Percentiles rank a stretch among this genome's conserved stretches.
phyloP scores from a whole-genome alignment of 306 rosid genomes.

The Corylus avellana region DNA sequence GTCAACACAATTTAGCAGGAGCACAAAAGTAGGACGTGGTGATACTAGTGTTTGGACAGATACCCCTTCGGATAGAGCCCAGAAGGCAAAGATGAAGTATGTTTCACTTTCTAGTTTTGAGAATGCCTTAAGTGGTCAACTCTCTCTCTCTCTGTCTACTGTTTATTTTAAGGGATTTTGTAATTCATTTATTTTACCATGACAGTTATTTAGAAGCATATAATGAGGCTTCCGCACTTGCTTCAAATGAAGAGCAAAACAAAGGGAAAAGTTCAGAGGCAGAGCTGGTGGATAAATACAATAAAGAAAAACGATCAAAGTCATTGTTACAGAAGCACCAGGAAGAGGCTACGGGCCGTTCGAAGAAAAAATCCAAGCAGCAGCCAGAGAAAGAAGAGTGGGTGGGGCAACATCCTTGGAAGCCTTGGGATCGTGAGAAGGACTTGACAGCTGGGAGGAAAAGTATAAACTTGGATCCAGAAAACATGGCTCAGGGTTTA shows the following conservation, averaged over 20 bases:
- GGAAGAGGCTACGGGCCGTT: constrained; percentile 48
- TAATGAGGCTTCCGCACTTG: constrained; percentile 73
- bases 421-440: constrained; percentile 97
- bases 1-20: constrained; percentile 63
- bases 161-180: constrained; percentile 13
- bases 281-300: constrained; percentile 83
- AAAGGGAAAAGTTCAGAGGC: constrained; percentile 61
- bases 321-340: constrained; percentile 73
- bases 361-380: constrained; percentile 69
- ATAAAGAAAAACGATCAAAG: constrained; percentile 76
- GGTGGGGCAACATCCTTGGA: constrained; percentile 95
- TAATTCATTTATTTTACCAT: constrained; percentile 22
- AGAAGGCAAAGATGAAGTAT: constrained; percentile 88
- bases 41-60: constrained; percentile 94
- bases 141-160: constrained; percentile 8
- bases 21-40: constrained; percentile 82
- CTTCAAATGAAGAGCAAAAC: constrained; percentile 64
- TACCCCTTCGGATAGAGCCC: constrained; percentile 82
- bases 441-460: constrained; percentile 82
- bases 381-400: constrained; percentile 62
- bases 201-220: constrained; percentile 92
- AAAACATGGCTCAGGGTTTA: constrained; percentile 68
- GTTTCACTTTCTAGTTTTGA: constrained; percentile 22
- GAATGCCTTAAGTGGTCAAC: constrained; percentile 20
- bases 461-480: constrained; percentile 63